Evolutionary conservation across 1,139 yeast species (phyloP).

Genomic region (Hyphopichia burtonii): DNA sequence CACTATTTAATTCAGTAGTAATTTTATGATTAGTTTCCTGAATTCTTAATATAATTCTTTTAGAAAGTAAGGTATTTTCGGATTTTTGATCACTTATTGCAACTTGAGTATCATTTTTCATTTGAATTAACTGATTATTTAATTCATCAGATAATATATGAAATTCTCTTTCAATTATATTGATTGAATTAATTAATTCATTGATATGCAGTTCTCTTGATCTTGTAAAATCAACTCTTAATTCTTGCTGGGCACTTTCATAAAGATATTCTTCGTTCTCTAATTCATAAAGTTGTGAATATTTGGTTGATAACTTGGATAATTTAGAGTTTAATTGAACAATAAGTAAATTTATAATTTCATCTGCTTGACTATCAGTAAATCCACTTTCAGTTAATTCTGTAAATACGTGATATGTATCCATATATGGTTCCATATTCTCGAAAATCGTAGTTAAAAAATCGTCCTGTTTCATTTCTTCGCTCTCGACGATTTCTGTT

Average conservation of each 20-base stretch:
- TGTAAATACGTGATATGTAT: slow-evolving; percentile 47
- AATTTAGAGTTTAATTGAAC: slow-evolving; percentile 54
- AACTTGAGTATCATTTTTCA: slow-evolving; percentile 76
- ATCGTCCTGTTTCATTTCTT: slow-evolving; percentile 13
- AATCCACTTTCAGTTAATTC: slow-evolving; percentile 49
- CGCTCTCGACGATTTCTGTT: slow-evolving; percentile 1
- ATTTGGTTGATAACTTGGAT: slow-evolving; percentile 54
- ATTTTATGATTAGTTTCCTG: slow-evolving; percentile 88
- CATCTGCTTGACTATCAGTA: slow-evolving; percentile 51
- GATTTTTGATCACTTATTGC: slow-evolving; percentile 85
- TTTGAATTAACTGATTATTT: slow-evolving; percentile 63
- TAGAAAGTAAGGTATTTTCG: slow-evolving; percentile 77
- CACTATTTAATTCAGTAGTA: slow-evolving; percentile 77
- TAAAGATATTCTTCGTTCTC: slow-evolving; percentile 86
- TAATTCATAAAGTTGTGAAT: slow-evolving; percentile 66
- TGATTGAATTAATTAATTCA: slow-evolving; percentile 64
- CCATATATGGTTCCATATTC: slow-evolving; percentile 50
- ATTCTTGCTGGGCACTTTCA: slow-evolving; percentile 90
- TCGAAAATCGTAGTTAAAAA: slow-evolving; percentile 37
- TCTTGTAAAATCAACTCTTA: slow-evolving; percentile 74
- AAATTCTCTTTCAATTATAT: slow-evolving; percentile 70
- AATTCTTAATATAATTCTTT: slow-evolving; percentile 64
- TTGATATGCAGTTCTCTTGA: slow-evolving; percentile 71
- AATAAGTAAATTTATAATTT: slow-evolving; percentile 49
- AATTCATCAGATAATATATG: slow-evolving; percentile 74